A percentile compares a stretch with the other conserved stretches of the same genome.
Conservation (phyloP, 2,329 filamentous ascomycete species). For the Pseudodiploospora longispora region DNA sequence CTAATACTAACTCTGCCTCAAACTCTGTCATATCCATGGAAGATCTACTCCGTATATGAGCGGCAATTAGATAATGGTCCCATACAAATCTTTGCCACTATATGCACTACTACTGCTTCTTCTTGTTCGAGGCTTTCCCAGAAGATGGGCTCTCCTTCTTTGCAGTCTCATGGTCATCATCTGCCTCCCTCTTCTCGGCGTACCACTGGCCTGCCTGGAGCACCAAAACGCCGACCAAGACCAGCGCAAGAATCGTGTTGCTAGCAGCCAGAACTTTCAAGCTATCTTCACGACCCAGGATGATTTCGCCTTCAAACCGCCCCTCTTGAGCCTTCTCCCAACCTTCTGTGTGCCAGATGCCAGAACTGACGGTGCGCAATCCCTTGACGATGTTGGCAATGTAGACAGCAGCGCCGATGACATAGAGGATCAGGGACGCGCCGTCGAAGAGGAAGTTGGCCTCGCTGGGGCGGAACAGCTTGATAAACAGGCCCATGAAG, state of each 20-base stretch:
- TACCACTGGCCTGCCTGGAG: conserved; percentile 98
- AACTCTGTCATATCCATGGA: no score
- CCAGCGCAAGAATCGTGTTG: conserved; percentile 91
- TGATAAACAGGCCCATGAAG: conserved; percentile 80
- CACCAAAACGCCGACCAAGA: conserved; percentile 83
- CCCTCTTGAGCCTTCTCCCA: conserved; percentile 30
- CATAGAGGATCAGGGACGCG: conserved; percentile 70
- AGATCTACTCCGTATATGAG: no score
- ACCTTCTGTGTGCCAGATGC: conserved; percentile 47
- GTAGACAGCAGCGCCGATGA: conserved; percentile 87
- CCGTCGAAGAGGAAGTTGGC: conserved; percentile 93
- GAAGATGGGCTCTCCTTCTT: conserved; percentile 19
- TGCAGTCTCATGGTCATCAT: conserved; percentile 64
- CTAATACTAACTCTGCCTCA: no score
- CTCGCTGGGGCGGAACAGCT: conserved; percentile 90
- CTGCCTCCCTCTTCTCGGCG: conserved; percentile 83
- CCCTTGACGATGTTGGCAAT: conserved; percentile 96
- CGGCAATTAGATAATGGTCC: no score
- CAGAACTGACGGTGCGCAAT: conserved; percentile 70
- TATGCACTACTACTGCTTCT: conserved; percentile 23
- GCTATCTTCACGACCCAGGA: conserved; percentile 78
- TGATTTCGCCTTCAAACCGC: conserved; percentile 50
- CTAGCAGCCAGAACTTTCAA: conserved; percentile 86
- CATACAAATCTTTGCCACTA: not conserved
- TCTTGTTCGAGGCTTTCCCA: conserved; percentile 24